Evolutionary conservation across 75 land plant species (phyloP).

Genomic region (Pinus taeda): DNA sequence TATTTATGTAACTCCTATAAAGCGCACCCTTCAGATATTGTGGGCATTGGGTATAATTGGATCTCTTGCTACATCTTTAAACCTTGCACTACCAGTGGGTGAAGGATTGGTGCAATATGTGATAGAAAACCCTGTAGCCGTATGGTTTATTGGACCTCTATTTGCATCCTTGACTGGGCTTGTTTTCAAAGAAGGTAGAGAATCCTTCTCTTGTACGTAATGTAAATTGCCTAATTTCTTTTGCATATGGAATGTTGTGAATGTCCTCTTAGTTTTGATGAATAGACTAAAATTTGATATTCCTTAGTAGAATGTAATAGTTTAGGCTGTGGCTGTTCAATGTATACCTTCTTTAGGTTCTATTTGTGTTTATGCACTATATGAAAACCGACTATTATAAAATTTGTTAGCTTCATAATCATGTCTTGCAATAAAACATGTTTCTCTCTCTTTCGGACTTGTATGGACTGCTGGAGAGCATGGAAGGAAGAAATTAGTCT

Average conservation of each 20-base stretch:
- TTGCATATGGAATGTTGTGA: not conserved
- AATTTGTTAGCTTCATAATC: not conserved
- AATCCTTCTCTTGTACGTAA: not conserved
- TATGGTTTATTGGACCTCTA: slow-evolving; percentile 96
- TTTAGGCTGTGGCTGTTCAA: not conserved
- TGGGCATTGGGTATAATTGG: slow-evolving; percentile 86
- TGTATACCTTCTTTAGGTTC: not conserved
- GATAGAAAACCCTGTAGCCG: slow-evolving; percentile 57
- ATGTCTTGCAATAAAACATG: not conserved
- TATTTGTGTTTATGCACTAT: not conserved
- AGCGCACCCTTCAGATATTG: slow-evolving; percentile 80
- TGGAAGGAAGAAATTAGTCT: not conserved
- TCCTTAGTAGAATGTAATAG: not conserved
- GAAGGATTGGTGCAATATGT: slow-evolving; percentile 68
- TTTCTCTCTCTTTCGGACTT: not conserved
- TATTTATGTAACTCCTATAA: slow-evolving; percentile 91
- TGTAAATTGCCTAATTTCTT: not conserved
- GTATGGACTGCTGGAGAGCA: not conserved
- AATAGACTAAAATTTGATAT: not conserved
- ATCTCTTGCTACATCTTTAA: slow-evolving; percentile 55
- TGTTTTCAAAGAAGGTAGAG: slow-evolving; percentile 91
- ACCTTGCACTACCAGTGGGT: slow-evolving; percentile 60
- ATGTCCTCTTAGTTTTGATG: not conserved
- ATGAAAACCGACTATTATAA: not conserved
- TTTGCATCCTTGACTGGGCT: slow-evolving; percentile 97